phyloP scores from a whole-genome alignment of 2,329 filamentous ascomycete species.

The Sporothrix curviconia region DNA sequence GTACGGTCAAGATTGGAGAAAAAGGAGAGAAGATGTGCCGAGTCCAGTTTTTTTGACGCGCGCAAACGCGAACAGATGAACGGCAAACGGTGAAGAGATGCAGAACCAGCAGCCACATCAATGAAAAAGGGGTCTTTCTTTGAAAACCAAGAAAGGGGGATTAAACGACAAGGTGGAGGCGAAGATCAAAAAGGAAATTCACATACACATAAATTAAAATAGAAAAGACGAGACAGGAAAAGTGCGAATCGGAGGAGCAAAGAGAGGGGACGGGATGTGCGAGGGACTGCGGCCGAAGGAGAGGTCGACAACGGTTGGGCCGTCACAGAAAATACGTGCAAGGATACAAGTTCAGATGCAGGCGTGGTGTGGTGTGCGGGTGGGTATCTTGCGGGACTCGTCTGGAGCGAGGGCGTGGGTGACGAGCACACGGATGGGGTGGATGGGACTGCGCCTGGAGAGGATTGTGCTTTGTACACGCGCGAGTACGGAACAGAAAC shows the following conservation, averaged over 20 bases:
- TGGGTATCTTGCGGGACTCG: conserved; percentile 10
- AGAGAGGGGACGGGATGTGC: background rate
- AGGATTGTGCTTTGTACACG: background rate
- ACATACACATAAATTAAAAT: no score
- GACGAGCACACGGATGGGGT: background rate
- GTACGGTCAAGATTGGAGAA: background rate
- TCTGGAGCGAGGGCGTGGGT: conserved; percentile 3
- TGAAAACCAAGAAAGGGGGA: background rate
- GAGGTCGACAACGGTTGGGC: conserved; percentile 11
- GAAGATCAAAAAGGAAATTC: background rate
- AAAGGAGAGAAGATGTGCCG: background rate
- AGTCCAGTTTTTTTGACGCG: background rate
- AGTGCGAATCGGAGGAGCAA: background rate
- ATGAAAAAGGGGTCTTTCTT: background rate
- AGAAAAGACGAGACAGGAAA: background rate
- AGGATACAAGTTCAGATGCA: conserved; percentile 8
- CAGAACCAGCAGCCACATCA: no score
- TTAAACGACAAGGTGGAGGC: background rate
- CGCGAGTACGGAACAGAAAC: background rate
- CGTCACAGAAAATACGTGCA: conserved; percentile 6
- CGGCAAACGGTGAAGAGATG: background rate
- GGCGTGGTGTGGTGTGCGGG: conserved; percentile 8
- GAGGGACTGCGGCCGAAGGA: no score
- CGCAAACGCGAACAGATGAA: background rate
- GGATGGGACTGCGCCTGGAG: no score